phyloP scores from a whole-genome alignment of 2,329 filamentous ascomycete genomes.

The Verticillium dahliae region DNA sequence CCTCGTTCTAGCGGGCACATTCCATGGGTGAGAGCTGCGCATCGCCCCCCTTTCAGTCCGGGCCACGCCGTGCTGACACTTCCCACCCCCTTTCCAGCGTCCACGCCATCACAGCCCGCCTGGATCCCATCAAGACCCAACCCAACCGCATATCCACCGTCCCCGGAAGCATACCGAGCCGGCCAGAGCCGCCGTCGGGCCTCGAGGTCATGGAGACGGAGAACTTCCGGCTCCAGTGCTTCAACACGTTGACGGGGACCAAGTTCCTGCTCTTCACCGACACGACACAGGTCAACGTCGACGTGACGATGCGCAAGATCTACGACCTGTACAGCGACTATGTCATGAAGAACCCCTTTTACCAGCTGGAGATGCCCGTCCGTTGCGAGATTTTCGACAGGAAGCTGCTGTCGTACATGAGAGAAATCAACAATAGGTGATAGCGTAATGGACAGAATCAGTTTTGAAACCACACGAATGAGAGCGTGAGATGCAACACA shows the following conservation, averaged over 20 bases:
- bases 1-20: slow-evolving; percentile 91
- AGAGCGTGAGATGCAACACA: neutral
- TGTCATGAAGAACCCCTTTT: slow-evolving; percentile 99
- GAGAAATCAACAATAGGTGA: slow-evolving; percentile 58
- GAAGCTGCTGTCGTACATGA: slow-evolving; percentile 73
- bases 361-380: slow-evolving; percentile 95
- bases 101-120: slow-evolving; percentile 61
- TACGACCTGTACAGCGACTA: slow-evolving; percentile 96
- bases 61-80: neutral
- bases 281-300: slow-evolving; percentile 77
- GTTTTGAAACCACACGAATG: neutral
- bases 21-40: slow-evolving; percentile 68
- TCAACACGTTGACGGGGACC: slow-evolving; percentile 86
- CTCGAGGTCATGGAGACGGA: slow-evolving; percentile 91
- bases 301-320: slow-evolving; percentile 73
- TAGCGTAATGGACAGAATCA: neutral
- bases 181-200: slow-evolving; percentile 64
- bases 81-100: slow-evolving; percentile 29
- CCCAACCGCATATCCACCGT: slow-evolving; percentile 26
- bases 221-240: slow-evolving; percentile 93
- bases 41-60: slow-evolving; percentile 17
- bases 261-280: slow-evolving; percentile 97
- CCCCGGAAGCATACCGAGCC: slow-evolving; percentile 26
- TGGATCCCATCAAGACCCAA: slow-evolving; percentile 46
- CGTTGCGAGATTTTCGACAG: slow-evolving; percentile 93